Percentiles rank a stretch among this genome's conserved stretches.
phyloP scores from a whole-genome alignment of 495 filamentous ascomycete genomes.

The Lasiosphaeriaceae sp. region DNA sequence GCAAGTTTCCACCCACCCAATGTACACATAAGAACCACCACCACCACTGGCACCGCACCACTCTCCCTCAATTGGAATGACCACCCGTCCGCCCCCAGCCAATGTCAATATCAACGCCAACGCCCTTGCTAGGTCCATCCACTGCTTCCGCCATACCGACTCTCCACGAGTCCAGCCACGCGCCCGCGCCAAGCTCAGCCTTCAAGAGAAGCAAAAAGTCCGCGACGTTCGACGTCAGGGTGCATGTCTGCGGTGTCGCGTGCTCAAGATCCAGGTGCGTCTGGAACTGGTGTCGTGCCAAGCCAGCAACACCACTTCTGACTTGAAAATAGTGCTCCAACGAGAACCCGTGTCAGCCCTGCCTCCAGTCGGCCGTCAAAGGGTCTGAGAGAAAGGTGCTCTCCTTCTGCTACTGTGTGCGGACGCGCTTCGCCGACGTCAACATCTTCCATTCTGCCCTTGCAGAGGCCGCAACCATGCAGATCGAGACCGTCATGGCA shows the following conservation, averaged over 20 bases:
- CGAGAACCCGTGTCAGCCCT: conserved; percentile 22
- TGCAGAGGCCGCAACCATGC: conserved; percentile 13
- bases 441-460: conserved; percentile 23
- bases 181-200: conserved; percentile 54
- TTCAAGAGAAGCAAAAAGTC: conserved; percentile 58
- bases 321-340: conserved; percentile 20
- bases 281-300: too few relatives aligned
- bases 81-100: conserved; percentile 9
- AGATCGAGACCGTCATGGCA: conserved; percentile 20
- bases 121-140: conserved; percentile 19
- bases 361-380: conserved; percentile 20
- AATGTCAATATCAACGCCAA: too few relatives aligned
- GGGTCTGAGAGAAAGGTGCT: conserved; percentile 23
- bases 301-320: too few relatives aligned
- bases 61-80: too few relatives aligned
- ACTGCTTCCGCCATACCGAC: conserved; percentile 14
- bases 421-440: conserved; percentile 24
- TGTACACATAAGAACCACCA: neutral
- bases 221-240: conserved; percentile 63
- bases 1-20: neutral
- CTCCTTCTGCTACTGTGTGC: conserved; percentile 25
- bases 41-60: neutral
- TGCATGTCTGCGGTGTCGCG: conserved; percentile 69
- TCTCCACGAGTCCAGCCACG: neutral
- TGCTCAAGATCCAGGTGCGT: conserved; percentile 60